Base-by-base conservation (phyloP, 306 rosid species). In the Dalbergia oliveri region DNA sequence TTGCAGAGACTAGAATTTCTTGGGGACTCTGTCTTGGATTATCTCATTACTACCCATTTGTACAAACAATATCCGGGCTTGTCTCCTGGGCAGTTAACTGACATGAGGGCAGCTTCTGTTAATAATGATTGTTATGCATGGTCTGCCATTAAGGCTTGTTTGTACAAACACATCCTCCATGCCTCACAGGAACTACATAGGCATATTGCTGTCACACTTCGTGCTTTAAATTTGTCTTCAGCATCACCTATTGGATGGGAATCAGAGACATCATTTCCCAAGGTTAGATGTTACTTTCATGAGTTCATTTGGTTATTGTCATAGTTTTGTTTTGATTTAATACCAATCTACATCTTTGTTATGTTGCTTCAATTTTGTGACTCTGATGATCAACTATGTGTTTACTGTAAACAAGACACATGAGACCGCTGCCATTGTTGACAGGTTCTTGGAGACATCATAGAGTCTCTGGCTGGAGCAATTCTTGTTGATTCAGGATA, bases 401-500 rank as follows among this genome's bases (percentile, higher is more conserved):
- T 37, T 4, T 37, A 37, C 5, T 37, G 41, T 37, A 4, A 37
- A 37, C 31, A 26, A 26, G 31, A 26, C 1, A 13, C 45, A 45
- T 35, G 15, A 53, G 58, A 64, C 57, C 69, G 50, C 41, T 81
- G 66, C 59, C 33, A 14, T 19, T 80, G 63, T 67, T 66, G 53
- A 65, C 66, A 94, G 97, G 98, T 92, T 31, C 92, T 94, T 19
- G 97, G 88, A 53, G 98, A 94, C 80, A 77, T 94, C 5, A 82
- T 94, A 3, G 97, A 94, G 86, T 92, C 98, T 83, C 63, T 94
- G 47, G 97, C 92, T 8, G 97, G 97, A 58, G 97, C 98, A 50
- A 88, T 94, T 58, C 76, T 81, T 23, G 92, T 94, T 8, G 97
- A 94, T 76, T 91, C 98, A 0, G 89, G 88, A 14, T 92, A 82